Evolutionary conservation across 1,284 basidiomycete genomes (phyloP), one percentile per base, ranked within the genome.

Genomic region (Xanthoconium separans): DNA sequence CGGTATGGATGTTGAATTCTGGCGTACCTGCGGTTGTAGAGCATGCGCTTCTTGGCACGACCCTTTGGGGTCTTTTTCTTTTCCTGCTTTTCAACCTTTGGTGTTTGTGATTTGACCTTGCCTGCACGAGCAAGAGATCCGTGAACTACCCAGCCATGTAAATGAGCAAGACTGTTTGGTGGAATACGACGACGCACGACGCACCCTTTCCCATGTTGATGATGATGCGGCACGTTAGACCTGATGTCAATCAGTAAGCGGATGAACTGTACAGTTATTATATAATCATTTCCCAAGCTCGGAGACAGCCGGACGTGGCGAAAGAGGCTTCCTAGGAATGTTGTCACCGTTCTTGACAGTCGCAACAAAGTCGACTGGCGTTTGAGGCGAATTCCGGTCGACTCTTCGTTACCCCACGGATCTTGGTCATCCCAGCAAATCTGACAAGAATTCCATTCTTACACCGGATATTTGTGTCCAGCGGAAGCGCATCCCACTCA

Each of bases 51-150:
- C 87, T 96, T 93, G 61, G 95, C 95, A 73, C 95, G 92, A 66
- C 95, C 95, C 81, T 91, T 95, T 60, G 93, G 92, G 43, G 79
- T 82, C 88, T 96, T 96, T 85, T 95, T 94, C 89, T 96, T 97
- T 82, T 97, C 95, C 81, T 96, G 93, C 77, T 90, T 87, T 73
- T 96, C 95, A 73, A 96, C 95, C 80, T 96, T 96, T 69, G 95
- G 95, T 71, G 87, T 90, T 79, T 97, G 94, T 69, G 91, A 93
- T 82, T 93, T 97, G 85, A 98, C 95, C 88, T 98, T 98, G 78
- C 95, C 95, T 77, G 95, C 95, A 87, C 96, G 95, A 78, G 95
- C 95, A 80, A 98, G 94, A 74, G 95, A 98, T 78, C 96, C 95
- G 91, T 98, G 95, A 80, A 98, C 96, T 91, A 24, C 42, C 33